Evolutionary conservation across 2,329 filamentous ascomycete genomes (phyloP), one percentile per base, ranked within the genome.

Genomic region (Calonectria ilicicola): DNA sequence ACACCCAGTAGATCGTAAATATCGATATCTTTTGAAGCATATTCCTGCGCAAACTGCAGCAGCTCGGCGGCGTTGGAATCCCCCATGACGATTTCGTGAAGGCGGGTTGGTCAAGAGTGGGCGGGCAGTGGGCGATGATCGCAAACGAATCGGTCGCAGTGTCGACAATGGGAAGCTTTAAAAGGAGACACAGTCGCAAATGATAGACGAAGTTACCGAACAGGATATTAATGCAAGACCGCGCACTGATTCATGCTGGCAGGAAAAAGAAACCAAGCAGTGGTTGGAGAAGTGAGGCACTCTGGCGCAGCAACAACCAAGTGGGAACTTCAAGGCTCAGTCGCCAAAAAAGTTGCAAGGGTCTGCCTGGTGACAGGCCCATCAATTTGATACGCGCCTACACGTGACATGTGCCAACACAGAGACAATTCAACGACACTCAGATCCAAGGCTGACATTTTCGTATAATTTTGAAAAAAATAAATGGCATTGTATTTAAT

Each of bases 1-100:
- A 97, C 87, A 68, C 89, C 90, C 19, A 98, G 90, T 29, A 98
- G 89, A 29, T 90, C 91, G 86, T 97, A 98, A 75, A 96, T 93
- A 83, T 98, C 94, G 77, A 91, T 83, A 70, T 89, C 86, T n/a
- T 89, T 87, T 67, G 88, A 86, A 49, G 92, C 91, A 78, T 91
- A 90, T 74, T 91, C 89, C 81, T 89, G 85, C 67, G 90, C 89
- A 74, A 87, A 87, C 35, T 86, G 83, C 69, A 89, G 77, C 58
- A 91, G 85, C 53, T 91, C 89, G 62, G 85, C 86, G 70, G 87
- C 80, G 73, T 85, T 83, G 38, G 82, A 77, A 23, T 80, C 77
- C 21, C 53, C 53, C 84, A 85, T 85, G 26, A 47, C 75, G 10
- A 15, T 4, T 9, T 65, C 40, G 67, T 67, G 19, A 6, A n/a